Base-by-base conservation (phyloP, 2,329 filamentous ascomycete genomes). In the Monosporascus sp. region DNA sequence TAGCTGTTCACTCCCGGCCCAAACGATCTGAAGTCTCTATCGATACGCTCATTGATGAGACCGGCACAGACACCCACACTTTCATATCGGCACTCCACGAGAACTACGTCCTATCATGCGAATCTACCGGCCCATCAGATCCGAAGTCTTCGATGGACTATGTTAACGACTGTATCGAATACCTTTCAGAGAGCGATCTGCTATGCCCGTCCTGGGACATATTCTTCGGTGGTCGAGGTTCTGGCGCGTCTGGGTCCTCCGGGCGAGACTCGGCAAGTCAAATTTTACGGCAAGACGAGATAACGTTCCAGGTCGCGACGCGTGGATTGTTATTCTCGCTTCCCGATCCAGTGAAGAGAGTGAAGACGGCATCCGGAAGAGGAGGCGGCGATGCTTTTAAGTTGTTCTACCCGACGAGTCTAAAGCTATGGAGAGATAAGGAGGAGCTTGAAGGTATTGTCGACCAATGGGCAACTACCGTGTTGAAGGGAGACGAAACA, bases 51-150 rank as follows among this genome's bases (percentile, higher is more conserved):
- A 87, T 96, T 24, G 90, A 96, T 64, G 93, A 97, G 73, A 91
- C 89, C 0, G 94, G 94, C 1, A 96, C 94, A 0, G 94, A 99
- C 64, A 90, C 87, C 0, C 84, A 89, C 53, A 97, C 92, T 0
- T 97, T 97, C 64, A 83, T 96, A 48, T 89, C 91, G 5, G 90
- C 91, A 3, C 75, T 97, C 0, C 93, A 97, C 66, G 94, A 99
- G 65, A 99, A 99, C 66, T 97, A 96, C 61, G 80, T 87, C 1
- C 77, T 91, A 1, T 97, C 94, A 0, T 97, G 93, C 66, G 84
- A 87, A 59, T 76, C 76, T 46, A 75, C 72, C 2, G 73, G 74
- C 0, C 73, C 74, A 0, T 69, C 71, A 56, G 81, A 82, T 62
- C 65, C 76, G 5, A 69, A 81, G 22, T 84, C 80, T 0, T 86